Percentiles rank a stretch among this genome's conserved stretches.
These are phyloP conservation scores for Flaveria linearis DNA, from an alignment of 129 eudicot genomes.

Conservation along the genomic window DNA sequence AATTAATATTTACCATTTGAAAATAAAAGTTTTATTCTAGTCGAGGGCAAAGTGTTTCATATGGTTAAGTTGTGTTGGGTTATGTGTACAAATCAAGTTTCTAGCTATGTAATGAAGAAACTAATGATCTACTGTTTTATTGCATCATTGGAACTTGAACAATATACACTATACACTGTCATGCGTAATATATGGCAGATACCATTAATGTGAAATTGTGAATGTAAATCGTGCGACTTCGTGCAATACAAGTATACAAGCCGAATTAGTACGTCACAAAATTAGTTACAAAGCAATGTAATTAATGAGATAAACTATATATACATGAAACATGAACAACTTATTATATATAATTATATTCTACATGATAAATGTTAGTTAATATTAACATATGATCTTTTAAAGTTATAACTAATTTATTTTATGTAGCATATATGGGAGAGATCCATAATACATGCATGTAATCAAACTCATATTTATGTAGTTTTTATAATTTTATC, in stretches of 20 bases:
- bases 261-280: slow-evolving; percentile 21
- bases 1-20: no score
- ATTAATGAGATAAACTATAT: no score
- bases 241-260: slow-evolving; percentile 17
- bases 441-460: neutral
- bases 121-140: neutral
- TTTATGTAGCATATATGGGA: neutral
- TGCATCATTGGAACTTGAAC: slow-evolving; percentile 12
- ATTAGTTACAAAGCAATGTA: no score
- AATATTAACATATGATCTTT: no score
- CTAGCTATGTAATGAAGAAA: neutral
- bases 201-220: slow-evolving; percentile 22
- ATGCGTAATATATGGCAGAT: slow-evolving; percentile 12
- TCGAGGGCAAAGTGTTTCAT: neutral
- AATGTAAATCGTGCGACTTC: slow-evolving; percentile 37
- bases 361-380: no score
- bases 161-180: slow-evolving; percentile 14
- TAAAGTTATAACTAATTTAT: neutral
- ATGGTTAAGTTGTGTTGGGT: neutral
- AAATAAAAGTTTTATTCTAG: no score
- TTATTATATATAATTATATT: no score
- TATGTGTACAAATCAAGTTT: neutral
- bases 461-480: no score
- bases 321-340: no score
- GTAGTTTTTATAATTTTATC: no score